Evolutionary conservation across 108 stramenopile species (phyloP).

Genomic region (Pseudonitzschia multiseries): DNA sequence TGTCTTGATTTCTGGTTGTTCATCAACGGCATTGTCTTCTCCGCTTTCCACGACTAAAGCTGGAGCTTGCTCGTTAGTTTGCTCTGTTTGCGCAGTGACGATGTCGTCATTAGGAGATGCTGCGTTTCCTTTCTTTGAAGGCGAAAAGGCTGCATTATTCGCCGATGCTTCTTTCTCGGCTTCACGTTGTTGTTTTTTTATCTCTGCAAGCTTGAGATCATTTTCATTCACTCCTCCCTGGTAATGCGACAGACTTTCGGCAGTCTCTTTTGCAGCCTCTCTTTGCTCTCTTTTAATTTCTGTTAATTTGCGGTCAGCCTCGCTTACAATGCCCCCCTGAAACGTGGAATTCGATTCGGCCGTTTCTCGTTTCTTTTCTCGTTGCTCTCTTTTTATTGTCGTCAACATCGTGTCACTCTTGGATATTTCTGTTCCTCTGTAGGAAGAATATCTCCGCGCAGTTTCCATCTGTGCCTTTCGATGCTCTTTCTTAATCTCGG

Average conservation of each 20-base stretch:
- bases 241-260: slow-evolving; percentile 5
- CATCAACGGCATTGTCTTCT: neutral
- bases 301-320: slow-evolving; percentile 10
- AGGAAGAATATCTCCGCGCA: neutral
- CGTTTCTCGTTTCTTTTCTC: slow-evolving; percentile 1
- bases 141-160: slow-evolving; percentile 1
- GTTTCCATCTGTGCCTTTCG: slow-evolving; percentile 10
- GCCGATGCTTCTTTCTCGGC: slow-evolving; percentile 2
- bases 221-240: slow-evolving; percentile 18
- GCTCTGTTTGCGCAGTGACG: too few species aligned
- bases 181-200: slow-evolving; percentile 17
- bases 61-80: too few species aligned
- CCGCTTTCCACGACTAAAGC: slow-evolving; percentile 7
- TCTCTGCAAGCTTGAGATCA: slow-evolving; percentile 22
- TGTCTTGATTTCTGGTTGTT: too few species aligned
- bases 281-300: slow-evolving; percentile 19
- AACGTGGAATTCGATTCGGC: slow-evolving; percentile 2
- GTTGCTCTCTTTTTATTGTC: slow-evolving; percentile 17
- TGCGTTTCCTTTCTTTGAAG: neutral
- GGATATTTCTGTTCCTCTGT: slow-evolving; percentile 6
- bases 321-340: slow-evolving; percentile 18
- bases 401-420: slow-evolving; percentile 19
- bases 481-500: slow-evolving; percentile 17
- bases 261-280: slow-evolving; percentile 17
- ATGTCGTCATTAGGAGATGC: neutral